These are phyloP conservation scores for Chaetomidium leptoderma DNA, from an alignment of 495 filamentous ascomycete genomes.

Conservation along the genomic window DNA sequence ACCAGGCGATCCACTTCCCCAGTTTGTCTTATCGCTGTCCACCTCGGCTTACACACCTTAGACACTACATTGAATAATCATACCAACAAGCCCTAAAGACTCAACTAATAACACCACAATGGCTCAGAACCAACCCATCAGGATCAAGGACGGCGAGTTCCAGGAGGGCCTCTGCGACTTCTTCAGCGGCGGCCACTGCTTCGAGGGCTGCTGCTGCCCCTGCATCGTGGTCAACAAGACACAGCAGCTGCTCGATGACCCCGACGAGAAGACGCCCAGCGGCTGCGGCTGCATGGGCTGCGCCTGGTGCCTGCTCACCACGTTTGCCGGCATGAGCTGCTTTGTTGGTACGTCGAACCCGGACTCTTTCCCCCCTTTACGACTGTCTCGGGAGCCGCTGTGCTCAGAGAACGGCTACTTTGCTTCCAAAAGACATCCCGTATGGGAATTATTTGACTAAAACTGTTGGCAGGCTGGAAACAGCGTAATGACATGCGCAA, in stretches of 20 bases:
- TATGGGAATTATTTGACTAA: not conserved
- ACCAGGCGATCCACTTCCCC: not conserved
- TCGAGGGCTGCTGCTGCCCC: constrained; percentile 46
- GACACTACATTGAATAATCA: not conserved
- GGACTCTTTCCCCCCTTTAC: not conserved
- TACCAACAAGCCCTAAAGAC: not conserved
- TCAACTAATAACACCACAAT: not conserved
- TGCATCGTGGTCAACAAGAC: constrained; percentile 52
- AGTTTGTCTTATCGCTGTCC: too few species aligned
- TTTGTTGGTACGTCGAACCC: constrained; percentile 29
- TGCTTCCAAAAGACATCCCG: not conserved
- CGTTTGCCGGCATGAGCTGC: constrained; percentile 32
- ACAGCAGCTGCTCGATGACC: constrained; percentile 6
- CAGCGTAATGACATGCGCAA: constrained; percentile 53
- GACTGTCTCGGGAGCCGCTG: too few species aligned
- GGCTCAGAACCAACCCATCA: not conserved
- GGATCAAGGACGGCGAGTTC: constrained; percentile 27
- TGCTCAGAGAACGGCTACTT: too few species aligned
- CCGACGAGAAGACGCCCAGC: constrained; percentile 26
- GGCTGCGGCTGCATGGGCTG: constrained; percentile 44
- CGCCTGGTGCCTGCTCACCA: constrained; percentile 29
- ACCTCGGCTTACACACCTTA: too few species aligned
- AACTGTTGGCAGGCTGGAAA: constrained; percentile 32
- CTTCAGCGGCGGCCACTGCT: constrained; percentile 35
- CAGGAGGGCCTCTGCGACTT: constrained; percentile 37